A percentile compares a stretch with the other conserved stretches of the same genome.
These are phyloP conservation scores for Triglochin maritima DNA, from an alignment of 106 monocot species.

Conservation along the genomic window DNA sequence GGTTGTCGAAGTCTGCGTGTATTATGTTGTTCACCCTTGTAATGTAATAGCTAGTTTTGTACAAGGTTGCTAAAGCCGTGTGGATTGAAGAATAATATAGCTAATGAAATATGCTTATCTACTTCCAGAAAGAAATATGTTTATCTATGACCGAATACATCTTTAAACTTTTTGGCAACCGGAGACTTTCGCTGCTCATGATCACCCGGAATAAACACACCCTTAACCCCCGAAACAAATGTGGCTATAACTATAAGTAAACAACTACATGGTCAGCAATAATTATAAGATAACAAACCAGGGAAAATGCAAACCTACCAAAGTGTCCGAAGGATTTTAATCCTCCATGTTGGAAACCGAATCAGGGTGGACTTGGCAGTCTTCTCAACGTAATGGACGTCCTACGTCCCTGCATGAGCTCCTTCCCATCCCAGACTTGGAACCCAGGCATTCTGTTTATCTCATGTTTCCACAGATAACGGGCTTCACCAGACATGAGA, in stretches of 20 bases:
- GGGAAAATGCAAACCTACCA: not conserved
- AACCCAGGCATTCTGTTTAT: conserved; percentile 66
- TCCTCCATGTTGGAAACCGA: not conserved
- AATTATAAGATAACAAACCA: not conserved
- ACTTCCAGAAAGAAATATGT: no score
- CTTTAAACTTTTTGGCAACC: no score
- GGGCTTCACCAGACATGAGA: conserved; percentile 75
- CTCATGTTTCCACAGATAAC: conserved; percentile 90
- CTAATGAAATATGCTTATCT: no score
- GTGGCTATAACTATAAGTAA: not conserved
- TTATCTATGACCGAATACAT: no score
- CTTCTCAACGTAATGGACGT: conserved; percentile 85
- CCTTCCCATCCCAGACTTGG: conserved; percentile 66
- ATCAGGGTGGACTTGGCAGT: conserved; percentile 16
- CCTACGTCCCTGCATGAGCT: conserved; percentile 65
- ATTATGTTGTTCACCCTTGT: no score
- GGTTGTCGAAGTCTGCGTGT: no score
- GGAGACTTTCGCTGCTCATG: no score
- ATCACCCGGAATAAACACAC: not conserved
- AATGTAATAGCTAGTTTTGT: no score
- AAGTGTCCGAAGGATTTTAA: not conserved
- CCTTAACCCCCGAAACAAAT: not conserved
- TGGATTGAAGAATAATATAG: no score
- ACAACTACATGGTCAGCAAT: not conserved
- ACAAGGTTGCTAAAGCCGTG: no score